A percentile compares a stretch with the other conserved stretches of the same genome.
Evolutionary conservation across 352 stramenopile species (phyloP).

Genomic region (Aphanomyces astaci): DNA sequence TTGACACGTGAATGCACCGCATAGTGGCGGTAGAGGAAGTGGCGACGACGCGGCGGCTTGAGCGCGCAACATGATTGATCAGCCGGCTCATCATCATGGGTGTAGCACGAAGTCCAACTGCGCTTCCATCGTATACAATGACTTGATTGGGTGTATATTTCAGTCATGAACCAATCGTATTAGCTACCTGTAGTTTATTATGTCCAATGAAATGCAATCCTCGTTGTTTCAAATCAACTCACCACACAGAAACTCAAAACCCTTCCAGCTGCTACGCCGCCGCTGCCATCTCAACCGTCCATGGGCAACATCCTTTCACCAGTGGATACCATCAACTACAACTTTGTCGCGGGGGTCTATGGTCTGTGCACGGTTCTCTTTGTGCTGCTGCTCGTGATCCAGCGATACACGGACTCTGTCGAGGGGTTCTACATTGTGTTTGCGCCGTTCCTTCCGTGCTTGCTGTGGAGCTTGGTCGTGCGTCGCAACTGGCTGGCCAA

Average conservation of each 20-base stretch:
- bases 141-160: too few species aligned
- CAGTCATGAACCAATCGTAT: too few species aligned
- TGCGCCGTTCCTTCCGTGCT: slow-evolving; percentile 69
- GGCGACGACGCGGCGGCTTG: not conserved
- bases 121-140: not conserved
- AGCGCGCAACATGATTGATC: not conserved
- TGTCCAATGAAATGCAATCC: not conserved
- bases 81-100: not conserved
- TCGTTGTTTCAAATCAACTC: too few species aligned
- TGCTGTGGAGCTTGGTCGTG: slow-evolving; percentile 78
- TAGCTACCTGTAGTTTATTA: too few species aligned
- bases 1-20: not conserved
- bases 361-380: slow-evolving; percentile 53
- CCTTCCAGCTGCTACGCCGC: not conserved
- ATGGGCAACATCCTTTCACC: slow-evolving; percentile 41
- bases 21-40: not conserved
- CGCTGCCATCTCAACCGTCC: not conserved
- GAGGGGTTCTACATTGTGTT: slow-evolving; percentile 84
- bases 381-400: slow-evolving; percentile 45
- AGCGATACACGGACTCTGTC: slow-evolving; percentile 53
- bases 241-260: not conserved
- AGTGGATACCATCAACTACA: slow-evolving; percentile 83
- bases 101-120: not conserved
- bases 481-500: slow-evolving; percentile 53
- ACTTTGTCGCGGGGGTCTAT: slow-evolving; percentile 80